Base-by-base conservation (phyloP, 805 yeast species). In the Cephaloascus fragrans region DNA sequence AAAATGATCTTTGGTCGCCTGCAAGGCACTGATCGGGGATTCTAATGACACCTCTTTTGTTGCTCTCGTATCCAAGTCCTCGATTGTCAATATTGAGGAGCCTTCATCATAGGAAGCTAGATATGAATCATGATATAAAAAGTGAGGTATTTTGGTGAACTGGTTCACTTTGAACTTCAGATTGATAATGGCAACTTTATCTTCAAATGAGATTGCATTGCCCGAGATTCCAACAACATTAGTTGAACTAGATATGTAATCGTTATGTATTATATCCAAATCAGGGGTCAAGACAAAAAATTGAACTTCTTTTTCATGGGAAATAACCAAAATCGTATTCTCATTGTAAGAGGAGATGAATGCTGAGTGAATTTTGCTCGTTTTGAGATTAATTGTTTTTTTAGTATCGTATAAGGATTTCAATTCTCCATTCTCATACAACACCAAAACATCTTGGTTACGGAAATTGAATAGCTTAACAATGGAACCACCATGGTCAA, bases 1-100 rank as follows among this genome's bases (percentile, higher is more conserved):
- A 70, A 71, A 66, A 47, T 66, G 64, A 41, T 65, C 70, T 35
- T 57, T 62, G 53, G 56, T 53, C 12, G 59, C 43, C 23, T 64
- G 36, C 3, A 47, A 42, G 4, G 8, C 33, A 31, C 8, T 31
- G n/a, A 31, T 8, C 18, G 8, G 6, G 8, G 8, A 9, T 14
- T 31, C 33, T 9, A 31, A 14, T 16, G 8, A 6, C 6, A 31
- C 8, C n/a, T 6, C n/a, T 14, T 14, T 16, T 9, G 8, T 16
- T 31, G 8, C n/a, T 8, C 33, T 23, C 12, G 28, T 8, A 8
- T 6, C 6, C 12, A 23, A 23, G 12, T 23, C 28, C 12, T 23
- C 10, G 6, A 23, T 23, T 8, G 28, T 23, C 28, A 23, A 23
- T 8, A 12, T 23, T 8, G 28, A 23, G 6, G 28, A 23, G 12